Percentiles rank a stretch among this genome's conserved stretches.
Evolutionary conservation across 2,329 filamentous ascomycete species (phyloP).

Genomic region (Keithomyces neogunnii): DNA sequence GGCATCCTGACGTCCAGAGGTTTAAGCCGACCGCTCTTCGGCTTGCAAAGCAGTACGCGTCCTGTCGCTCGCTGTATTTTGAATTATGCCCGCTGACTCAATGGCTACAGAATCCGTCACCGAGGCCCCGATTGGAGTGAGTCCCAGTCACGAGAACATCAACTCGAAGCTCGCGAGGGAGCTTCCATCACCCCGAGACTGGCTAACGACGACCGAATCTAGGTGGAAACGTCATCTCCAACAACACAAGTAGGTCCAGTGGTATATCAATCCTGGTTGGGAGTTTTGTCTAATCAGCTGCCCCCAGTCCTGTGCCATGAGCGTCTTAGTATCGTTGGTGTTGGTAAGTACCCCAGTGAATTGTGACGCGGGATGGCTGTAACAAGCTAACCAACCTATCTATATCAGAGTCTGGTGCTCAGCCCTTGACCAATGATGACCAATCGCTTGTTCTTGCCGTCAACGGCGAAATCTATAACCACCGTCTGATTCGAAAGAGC

Average conservation of each 20-base stretch:
- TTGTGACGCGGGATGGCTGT: no score
- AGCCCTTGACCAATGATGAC: constrained; percentile 90
- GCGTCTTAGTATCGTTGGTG: constrained; percentile 92
- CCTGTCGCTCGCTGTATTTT: not conserved
- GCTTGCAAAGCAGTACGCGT: constrained; percentile 81
- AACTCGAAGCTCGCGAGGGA: not conserved
- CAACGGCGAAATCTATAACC: constrained; percentile 99
- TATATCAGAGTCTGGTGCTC: constrained; percentile 75
- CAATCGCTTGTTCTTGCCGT: constrained; percentile 83
- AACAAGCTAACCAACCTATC: no score
- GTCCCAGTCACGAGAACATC: constrained; percentile 25
- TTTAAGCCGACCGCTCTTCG: constrained; percentile 94
- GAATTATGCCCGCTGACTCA: constrained; percentile 7
- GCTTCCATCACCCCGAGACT: not conserved
- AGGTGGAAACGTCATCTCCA: constrained; percentile 83
- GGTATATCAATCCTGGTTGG: not conserved
- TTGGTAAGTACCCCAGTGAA: constrained; percentile 53
- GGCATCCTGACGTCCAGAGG: constrained; percentile 87
- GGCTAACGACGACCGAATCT: constrained; percentile 4
- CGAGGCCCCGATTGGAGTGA: constrained; percentile 98
- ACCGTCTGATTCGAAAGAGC: constrained; percentile 83
- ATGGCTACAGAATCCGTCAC: constrained; percentile 66
- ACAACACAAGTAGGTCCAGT: constrained; percentile 72
- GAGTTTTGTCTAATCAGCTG: constrained; percentile 2
- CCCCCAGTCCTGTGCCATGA: constrained; percentile 84